A percentile compares a stretch with the other conserved stretches of the same genome.
Evolutionary conservation across 2,329 filamentous ascomycete species (phyloP).

Genomic region (Hansfordia pulvinata): DNA sequence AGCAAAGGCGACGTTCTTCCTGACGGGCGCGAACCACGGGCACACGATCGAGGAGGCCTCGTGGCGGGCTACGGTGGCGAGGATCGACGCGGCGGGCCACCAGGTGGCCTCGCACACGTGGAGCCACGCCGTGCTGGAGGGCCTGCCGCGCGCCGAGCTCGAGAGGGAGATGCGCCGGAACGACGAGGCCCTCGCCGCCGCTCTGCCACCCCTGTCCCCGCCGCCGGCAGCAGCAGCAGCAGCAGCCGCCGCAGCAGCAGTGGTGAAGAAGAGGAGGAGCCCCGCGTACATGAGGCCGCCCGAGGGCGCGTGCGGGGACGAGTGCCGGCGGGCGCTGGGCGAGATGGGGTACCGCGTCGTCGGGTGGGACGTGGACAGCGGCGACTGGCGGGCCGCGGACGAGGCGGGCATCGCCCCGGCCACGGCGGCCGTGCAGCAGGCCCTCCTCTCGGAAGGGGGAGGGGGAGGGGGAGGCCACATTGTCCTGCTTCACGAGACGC

Average conservation of each 20-base stretch:
- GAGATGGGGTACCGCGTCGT: conserved; percentile 16
- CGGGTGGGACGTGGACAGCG: conserved; percentile 18
- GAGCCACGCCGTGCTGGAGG: too few relatives aligned
- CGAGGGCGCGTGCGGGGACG: too few relatives aligned
- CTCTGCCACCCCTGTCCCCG: too few relatives aligned
- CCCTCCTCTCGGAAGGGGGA: conserved; percentile 11
- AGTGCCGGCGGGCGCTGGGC: conserved; percentile 13
- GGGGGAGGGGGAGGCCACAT: too few relatives aligned
- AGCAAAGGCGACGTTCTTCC: conserved; percentile 1
- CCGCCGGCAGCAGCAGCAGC: not conserved
- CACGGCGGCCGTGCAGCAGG: too few relatives aligned
- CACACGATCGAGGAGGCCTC: too few relatives aligned
- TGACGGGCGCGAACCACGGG: not conserved
- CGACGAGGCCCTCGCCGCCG: too few relatives aligned
- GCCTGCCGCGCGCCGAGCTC: too few relatives aligned
- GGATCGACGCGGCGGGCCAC: conserved; percentile 19
- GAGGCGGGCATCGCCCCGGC: too few relatives aligned
- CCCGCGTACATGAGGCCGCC: conserved; percentile 18
- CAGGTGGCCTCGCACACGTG: conserved; percentile 20
- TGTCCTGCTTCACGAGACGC: too few relatives aligned
- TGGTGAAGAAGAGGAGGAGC: conserved; percentile 7
- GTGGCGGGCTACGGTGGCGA: conserved; percentile 5
- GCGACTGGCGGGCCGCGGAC: conserved; percentile 13
- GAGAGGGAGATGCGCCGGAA: too few relatives aligned
- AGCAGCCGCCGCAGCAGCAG: not conserved